These are phyloP conservation scores for Carex sylvatica DNA, from an alignment of 202 grass and related monocot species.

Conservation along the genomic window DNA sequence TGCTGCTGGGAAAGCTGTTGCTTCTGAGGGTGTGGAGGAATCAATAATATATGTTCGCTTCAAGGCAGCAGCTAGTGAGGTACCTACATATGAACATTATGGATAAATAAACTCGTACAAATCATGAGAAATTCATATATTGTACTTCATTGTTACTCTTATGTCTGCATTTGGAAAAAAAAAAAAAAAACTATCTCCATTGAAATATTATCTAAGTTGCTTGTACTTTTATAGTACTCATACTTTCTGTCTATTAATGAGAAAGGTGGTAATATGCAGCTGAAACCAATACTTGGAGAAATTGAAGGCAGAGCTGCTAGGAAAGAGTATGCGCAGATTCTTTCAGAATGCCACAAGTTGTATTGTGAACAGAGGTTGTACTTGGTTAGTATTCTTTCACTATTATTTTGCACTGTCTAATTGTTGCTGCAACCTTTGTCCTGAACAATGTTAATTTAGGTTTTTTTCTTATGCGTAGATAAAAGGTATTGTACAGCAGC, in stretches of 20 bases:
- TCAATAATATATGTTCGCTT: conserved; percentile 99
- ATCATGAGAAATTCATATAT: not conserved
- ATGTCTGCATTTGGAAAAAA: not conserved
- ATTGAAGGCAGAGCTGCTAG: conserved; percentile 88
- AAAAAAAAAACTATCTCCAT: not conserved
- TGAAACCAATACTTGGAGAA: conserved; percentile 85
- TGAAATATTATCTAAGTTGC: not conserved
- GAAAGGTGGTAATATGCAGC: conserved; percentile 42
- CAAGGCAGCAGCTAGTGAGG: conserved; percentile 95
- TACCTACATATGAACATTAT: conserved; percentile 32
- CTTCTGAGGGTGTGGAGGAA: conserved; percentile 86
- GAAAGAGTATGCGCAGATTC: conserved; percentile 81
- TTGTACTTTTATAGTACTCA: not conserved
- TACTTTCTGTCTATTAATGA: conserved; percentile 16
- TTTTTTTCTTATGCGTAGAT: conserved; percentile 48
- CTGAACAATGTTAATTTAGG: conserved; percentile 13
- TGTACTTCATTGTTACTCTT: not conserved
- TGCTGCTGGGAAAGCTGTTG: conserved; percentile 55
- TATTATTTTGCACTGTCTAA: conserved; percentile 27
- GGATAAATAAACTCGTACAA: not conserved
- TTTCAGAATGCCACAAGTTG: conserved; percentile 91
- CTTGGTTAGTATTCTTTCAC: conserved; percentile 56
- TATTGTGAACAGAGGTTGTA: conserved; percentile 95
- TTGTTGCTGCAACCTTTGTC: conserved; percentile 13
- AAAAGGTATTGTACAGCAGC: conserved; percentile 87